These are phyloP conservation scores for Hygrocybe coccinea DNA, from an alignment of 768 basidiomycete species.

Conservation along the genomic window DNA sequence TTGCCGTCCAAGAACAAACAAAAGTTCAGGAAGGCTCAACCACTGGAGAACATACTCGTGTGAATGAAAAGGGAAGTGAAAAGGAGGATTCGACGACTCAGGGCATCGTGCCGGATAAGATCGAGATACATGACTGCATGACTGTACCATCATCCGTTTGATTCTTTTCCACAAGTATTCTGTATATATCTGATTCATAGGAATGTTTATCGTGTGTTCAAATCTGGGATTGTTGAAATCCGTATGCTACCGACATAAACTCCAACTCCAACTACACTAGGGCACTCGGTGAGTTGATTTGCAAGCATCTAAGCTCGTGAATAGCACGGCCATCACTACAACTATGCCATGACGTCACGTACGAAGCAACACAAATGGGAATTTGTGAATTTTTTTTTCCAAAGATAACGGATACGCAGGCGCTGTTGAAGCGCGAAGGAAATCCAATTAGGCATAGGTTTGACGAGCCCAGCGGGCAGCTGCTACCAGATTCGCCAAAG, in stretches of 20 bases:
- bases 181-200: too few species aligned
- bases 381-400: conserved; percentile 15
- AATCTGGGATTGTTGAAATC: conserved; percentile 77
- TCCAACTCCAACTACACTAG: too few species aligned
- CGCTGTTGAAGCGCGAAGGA: conserved; percentile 86
- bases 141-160: neutral
- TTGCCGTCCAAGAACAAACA: too few species aligned
- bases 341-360: too few species aligned
- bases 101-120: neutral
- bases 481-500: conserved; percentile 79
- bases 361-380: too few species aligned
- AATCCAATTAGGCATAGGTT: conserved; percentile 62
- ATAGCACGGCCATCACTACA: conserved; percentile 54
- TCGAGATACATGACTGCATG: neutral
- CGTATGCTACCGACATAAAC: too few species aligned
- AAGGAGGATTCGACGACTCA: neutral
- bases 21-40: neutral
- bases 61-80: neutral
- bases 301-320: conserved; percentile 20
- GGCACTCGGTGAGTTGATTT: conserved; percentile 14
- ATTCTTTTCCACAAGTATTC: neutral
- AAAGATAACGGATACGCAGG: conserved; percentile 64
- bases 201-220: neutral
- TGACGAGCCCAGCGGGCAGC: conserved; percentile 92
- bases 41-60: too few species aligned